A percentile compares a stretch with the other conserved stretches of the same genome.
phyloP scores from a whole-genome alignment of 176 grass and related monocot species.

The Areca catechu region DNA sequence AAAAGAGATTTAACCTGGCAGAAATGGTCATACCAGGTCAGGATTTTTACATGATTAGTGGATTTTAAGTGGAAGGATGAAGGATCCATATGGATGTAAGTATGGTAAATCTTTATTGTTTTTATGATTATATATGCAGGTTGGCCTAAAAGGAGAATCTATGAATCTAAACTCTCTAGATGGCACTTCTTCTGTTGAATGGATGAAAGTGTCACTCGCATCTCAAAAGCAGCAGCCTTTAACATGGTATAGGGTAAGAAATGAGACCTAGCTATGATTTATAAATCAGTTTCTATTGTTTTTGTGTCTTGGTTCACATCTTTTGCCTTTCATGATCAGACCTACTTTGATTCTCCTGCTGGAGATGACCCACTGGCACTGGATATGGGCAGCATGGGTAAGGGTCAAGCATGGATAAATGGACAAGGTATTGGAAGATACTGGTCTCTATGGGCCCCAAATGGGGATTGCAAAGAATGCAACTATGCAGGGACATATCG shows the following conservation, averaged over 20 bases:
- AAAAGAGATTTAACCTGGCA: slow-evolving; percentile 91
- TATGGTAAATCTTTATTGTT: background rate
- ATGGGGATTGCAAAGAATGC: slow-evolving; percentile 62
- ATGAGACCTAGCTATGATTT: background rate
- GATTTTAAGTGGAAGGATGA: slow-evolving; percentile 3
- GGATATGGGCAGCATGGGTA: slow-evolving; percentile 98
- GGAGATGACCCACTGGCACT: slow-evolving; percentile 86
- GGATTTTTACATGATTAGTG: background rate
- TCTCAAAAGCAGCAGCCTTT: slow-evolving; percentile 71
- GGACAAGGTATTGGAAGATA: slow-evolving; percentile 94
- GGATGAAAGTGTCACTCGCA: slow-evolving; percentile 75
- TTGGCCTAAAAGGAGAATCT: slow-evolving; percentile 92
- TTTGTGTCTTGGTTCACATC: slow-evolving; percentile 2
- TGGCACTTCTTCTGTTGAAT: slow-evolving; percentile 80
- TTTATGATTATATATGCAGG: slow-evolving; percentile 27
- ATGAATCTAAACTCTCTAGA: slow-evolving; percentile 96
- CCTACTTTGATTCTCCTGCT: slow-evolving; percentile 76
- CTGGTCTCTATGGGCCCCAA: slow-evolving; percentile 52
- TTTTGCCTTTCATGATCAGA: slow-evolving; percentile 25
- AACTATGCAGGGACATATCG: slow-evolving; percentile 69
- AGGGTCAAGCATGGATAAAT: slow-evolving; percentile 98
- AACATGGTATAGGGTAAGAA: slow-evolving; percentile 89
- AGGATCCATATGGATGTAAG: background rate
- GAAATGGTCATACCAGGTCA: slow-evolving; percentile 88
- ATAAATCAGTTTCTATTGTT: slow-evolving; percentile 4